Percentiles rank a stretch among this genome's conserved stretches.
Conservation (phyloP, 2,329 filamentous ascomycete species). For the Epichloe gansuensis region DNA sequence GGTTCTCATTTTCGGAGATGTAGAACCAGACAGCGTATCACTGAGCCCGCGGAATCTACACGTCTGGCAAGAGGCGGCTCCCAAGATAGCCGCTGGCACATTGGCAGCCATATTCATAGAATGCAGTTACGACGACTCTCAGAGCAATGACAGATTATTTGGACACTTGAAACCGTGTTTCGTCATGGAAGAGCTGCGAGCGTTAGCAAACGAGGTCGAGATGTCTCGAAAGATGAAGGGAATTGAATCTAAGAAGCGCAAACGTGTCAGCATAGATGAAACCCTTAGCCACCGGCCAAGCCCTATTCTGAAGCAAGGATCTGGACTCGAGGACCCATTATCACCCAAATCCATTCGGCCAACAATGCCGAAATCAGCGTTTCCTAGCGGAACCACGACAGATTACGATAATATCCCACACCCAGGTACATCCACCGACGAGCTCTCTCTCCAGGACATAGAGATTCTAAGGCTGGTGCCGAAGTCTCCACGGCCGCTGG, state of each 20-base stretch:
- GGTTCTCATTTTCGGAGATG: conserved; percentile 87
- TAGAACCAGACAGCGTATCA: conserved; percentile 83
- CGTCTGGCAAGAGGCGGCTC: conserved; percentile 82
- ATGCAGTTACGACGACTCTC: conserved; percentile 80
- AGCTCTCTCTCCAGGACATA: conserved; percentile 29
- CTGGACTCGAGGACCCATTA: conserved; percentile 31
- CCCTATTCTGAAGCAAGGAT: conserved; percentile 10
- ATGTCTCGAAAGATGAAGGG: conserved; percentile 28
- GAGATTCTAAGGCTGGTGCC: conserved; percentile 16
- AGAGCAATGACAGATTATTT: conserved; percentile 66
- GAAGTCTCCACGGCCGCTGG: conserved; percentile 38
- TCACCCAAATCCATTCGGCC: conserved; percentile 37
- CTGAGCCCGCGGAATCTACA: conserved; percentile 66
- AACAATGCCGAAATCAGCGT: conserved; percentile 8
- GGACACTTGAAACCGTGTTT: conserved; percentile 81
- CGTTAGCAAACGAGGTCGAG: conserved; percentile 60
- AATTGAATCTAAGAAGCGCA: conserved; percentile 47
- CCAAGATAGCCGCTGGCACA: conserved; percentile 62
- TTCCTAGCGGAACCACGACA: conserved; percentile 3
- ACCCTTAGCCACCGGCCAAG: conserved; percentile 10
- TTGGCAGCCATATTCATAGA: conserved; percentile 85
- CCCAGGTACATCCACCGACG: conserved; percentile 34
- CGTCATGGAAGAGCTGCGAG: conserved; percentile 64
- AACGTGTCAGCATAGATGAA: conserved; percentile 34
- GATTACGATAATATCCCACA: conserved; percentile 25